phyloP scores from a whole-genome alignment of 116 monocot genomes.

The Zostera marina region DNA sequence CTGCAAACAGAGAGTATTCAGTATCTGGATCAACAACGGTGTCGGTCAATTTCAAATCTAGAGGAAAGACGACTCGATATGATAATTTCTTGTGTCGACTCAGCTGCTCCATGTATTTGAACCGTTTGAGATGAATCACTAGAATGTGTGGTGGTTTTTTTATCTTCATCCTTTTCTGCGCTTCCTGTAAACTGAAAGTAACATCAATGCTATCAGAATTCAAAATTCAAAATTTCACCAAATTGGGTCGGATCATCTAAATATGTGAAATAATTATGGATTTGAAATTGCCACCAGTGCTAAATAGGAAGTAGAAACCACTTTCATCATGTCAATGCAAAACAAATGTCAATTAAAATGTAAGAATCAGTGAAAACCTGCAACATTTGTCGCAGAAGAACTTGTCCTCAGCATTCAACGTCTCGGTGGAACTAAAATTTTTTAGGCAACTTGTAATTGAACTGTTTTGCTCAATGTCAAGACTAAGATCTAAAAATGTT shows the following conservation, averaged over 20 bases:
- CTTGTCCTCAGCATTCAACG: constrained; percentile 92
- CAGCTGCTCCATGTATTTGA: constrained; percentile 78
- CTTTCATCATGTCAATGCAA: not conserved
- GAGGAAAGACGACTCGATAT: constrained; percentile 60
- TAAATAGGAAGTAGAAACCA: not conserved
- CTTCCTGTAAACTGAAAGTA: constrained; percentile 58
- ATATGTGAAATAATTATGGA: too few relatives aligned
- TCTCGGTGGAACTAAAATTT: constrained; percentile 89
- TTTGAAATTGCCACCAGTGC: not conserved
- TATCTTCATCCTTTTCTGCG: constrained; percentile 83
- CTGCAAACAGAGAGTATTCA: constrained; percentile 70
- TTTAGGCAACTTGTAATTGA: constrained; percentile 91
- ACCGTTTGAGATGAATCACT: constrained; percentile 79
- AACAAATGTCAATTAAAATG: not conserved
- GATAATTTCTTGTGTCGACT: constrained; percentile 56
- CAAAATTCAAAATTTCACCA: not conserved
- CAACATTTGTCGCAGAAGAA: constrained; percentile 92
- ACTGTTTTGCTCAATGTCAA: constrained; percentile 91
- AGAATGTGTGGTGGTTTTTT: constrained; percentile 63
- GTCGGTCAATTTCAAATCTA: constrained; percentile 61
- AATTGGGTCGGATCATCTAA: too few relatives aligned
- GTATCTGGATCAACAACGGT: constrained; percentile 43
- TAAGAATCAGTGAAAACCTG: constrained; percentile 28
- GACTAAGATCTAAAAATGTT: constrained; percentile 78
- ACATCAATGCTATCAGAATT: not conserved